phyloP scores from a whole-genome alignment of 169 alveolate genomes.

The Theileria parva region DNA sequence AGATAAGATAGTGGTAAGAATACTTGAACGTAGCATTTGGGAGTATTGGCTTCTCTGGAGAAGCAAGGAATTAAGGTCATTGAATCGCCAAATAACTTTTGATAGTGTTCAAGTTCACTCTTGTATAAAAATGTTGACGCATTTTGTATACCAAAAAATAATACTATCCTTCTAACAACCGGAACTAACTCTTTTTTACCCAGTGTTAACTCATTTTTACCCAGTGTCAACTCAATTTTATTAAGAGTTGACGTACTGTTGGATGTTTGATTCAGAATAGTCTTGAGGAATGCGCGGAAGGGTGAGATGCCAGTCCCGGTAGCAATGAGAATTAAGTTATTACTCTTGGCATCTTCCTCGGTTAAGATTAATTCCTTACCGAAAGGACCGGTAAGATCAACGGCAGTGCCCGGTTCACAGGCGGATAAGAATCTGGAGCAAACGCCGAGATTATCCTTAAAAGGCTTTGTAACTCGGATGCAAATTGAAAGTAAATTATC shows the following conservation, averaged over 20 bases:
- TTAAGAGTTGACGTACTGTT: no score
- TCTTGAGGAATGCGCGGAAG: constrained; percentile 58
- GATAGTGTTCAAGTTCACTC: constrained; percentile 52
- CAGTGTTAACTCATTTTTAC: not conserved
- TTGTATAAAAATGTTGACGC: constrained; percentile 63
- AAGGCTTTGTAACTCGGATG: constrained; percentile 24
- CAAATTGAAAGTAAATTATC: constrained; percentile 34
- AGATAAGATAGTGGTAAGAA: no score
- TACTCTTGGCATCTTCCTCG: constrained; percentile 24
- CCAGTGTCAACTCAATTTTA: no score
- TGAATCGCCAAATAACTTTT: constrained; percentile 40
- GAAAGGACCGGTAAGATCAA: constrained; percentile 41
- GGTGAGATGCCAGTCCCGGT: constrained; percentile 81
- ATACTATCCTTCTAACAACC: constrained; percentile 20
- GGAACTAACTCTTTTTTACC: no score
- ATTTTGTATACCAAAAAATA: constrained; percentile 69
- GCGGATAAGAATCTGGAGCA: constrained; percentile 45
- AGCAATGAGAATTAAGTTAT: constrained; percentile 68
- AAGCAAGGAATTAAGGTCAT: constrained; percentile 54
- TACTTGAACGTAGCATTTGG: constrained; percentile 9
- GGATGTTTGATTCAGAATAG: not conserved
- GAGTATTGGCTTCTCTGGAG: constrained; percentile 24
- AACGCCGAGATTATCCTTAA: constrained; percentile 1
- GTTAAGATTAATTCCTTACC: constrained; percentile 17
- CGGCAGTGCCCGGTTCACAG: constrained; percentile 26